Conservation (phyloP, 352 stramenopile species). For the Lagenidium giganteum region DNA sequence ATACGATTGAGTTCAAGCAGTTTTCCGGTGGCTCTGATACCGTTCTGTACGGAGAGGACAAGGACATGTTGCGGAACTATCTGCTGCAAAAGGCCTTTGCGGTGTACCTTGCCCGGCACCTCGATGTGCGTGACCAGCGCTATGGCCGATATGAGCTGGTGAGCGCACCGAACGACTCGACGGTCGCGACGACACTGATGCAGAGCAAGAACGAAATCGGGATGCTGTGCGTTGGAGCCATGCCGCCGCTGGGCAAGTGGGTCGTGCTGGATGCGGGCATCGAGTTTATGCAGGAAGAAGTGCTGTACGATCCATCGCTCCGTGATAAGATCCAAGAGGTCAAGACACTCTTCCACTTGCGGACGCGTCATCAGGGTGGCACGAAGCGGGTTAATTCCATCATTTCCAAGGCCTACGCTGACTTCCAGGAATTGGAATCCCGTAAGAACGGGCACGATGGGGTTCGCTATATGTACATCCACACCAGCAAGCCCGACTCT, state of each 20-base stretch:
- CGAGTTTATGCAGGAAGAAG: conserved; percentile 11
- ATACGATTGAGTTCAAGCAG: conserved; percentile 25
- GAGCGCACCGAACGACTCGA: conserved; percentile 2
- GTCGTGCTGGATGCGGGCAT: conserved; percentile 11
- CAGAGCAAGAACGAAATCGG: conserved; percentile 12
- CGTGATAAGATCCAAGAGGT: too few species aligned
- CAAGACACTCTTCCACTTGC: conserved; percentile 12
- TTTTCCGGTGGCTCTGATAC: conserved; percentile 22
- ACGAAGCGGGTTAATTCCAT: conserved; percentile 16
- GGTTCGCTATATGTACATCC: conserved; percentile 24
- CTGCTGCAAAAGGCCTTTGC: conserved; percentile 31
- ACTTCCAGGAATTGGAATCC: conserved; percentile 12
- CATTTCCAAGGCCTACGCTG: conserved; percentile 15
- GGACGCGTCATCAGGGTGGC: conserved; percentile 3
- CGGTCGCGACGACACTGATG: conserved; percentile 15
- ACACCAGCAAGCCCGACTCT: not conserved
- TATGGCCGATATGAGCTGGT: conserved; percentile 27
- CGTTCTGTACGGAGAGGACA: too few species aligned
- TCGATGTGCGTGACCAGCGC: conserved; percentile 22
- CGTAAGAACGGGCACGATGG: conserved; percentile 16
- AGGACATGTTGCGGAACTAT: conserved; percentile 26
- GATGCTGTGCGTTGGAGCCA: conserved; percentile 12
- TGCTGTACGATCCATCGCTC: not conserved
- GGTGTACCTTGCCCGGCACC: conserved; percentile 19
- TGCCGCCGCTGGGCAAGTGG: conserved; percentile 15